These are phyloP conservation scores for Inonotus hispidus DNA, from an alignment of 1,284 basidiomycete genomes.

Conservation along the genomic window DNA sequence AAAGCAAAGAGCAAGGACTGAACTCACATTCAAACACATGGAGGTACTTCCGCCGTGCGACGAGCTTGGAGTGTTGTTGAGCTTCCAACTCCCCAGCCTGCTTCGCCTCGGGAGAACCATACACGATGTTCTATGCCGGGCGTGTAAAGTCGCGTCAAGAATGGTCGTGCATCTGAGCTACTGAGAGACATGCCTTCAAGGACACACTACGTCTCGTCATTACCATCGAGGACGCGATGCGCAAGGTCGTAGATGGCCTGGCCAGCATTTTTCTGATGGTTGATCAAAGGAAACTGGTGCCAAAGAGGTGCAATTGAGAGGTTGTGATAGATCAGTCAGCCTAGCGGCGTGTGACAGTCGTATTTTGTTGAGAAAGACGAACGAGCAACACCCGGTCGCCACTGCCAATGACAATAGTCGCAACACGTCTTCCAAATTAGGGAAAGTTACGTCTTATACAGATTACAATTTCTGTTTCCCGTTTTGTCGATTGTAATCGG, in stretches of 20 bases:
- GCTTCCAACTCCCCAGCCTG: constrained; percentile 70
- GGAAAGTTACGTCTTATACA: neutral
- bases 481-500: too few relatives aligned
- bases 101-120: constrained; percentile 83
- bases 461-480: neutral
- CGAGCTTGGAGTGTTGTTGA: constrained; percentile 77
- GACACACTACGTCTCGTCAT: constrained; percentile 13
- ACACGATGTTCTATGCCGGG: constrained; percentile 43
- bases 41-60: constrained; percentile 83
- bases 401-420: too few relatives aligned
- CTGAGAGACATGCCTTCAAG: constrained; percentile 6
- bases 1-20: neutral
- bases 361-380: neutral
- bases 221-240: neutral
- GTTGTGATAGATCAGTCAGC: too few relatives aligned
- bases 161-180: neutral
- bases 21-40: constrained; percentile 83
- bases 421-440: neutral
- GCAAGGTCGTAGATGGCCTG: neutral
- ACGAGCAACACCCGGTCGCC: too few relatives aligned
- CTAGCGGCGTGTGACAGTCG: too few relatives aligned
- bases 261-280: neutral
- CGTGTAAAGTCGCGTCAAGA: constrained; percentile 5
- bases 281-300: neutral
- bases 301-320: neutral